Evolutionary conservation across 192 early-diverging fungal genomes (phyloP).

Genomic region (Coemansia interrupta): DNA sequence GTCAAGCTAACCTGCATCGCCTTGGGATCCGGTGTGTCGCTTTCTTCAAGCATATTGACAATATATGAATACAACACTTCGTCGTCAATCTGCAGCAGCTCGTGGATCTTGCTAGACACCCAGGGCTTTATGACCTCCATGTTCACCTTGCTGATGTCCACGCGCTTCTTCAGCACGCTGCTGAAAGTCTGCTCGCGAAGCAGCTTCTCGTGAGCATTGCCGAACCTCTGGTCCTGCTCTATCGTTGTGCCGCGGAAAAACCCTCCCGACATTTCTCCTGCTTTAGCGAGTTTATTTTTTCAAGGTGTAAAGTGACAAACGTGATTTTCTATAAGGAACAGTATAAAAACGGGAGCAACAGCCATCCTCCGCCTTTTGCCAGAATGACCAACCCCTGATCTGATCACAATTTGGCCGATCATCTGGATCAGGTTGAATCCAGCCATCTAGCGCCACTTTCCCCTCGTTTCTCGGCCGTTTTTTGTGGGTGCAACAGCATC

Average conservation of each 20-base stretch:
- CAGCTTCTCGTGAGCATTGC: constrained; percentile 35
- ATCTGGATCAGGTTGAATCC: neutral
- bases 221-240: constrained; percentile 49
- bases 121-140: constrained; percentile 83
- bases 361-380: too few species aligned
- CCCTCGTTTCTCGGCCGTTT: too few species aligned
- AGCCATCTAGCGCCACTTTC: too few species aligned
- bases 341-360: too few species aligned
- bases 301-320: too few species aligned
- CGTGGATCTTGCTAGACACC: constrained; percentile 69
- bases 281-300: too few species aligned
- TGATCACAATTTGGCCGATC: too few species aligned
- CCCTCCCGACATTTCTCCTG: constrained; percentile 24
- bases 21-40: constrained; percentile 75
- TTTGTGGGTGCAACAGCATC: too few species aligned
- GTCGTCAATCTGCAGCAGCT: constrained; percentile 87
- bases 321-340: too few species aligned
- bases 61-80: constrained; percentile 89
- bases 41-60: constrained; percentile 74
- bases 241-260: constrained; percentile 44
- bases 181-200: constrained; percentile 21
- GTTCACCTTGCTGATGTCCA: constrained; percentile 84
- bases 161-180: constrained; percentile 26
- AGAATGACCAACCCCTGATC: too few species aligned
- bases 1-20: constrained; percentile 93